These are phyloP conservation scores for Yamadazyma diddensiae DNA, from an alignment of 1,139 yeast genomes.

Conservation along the genomic window DNA sequence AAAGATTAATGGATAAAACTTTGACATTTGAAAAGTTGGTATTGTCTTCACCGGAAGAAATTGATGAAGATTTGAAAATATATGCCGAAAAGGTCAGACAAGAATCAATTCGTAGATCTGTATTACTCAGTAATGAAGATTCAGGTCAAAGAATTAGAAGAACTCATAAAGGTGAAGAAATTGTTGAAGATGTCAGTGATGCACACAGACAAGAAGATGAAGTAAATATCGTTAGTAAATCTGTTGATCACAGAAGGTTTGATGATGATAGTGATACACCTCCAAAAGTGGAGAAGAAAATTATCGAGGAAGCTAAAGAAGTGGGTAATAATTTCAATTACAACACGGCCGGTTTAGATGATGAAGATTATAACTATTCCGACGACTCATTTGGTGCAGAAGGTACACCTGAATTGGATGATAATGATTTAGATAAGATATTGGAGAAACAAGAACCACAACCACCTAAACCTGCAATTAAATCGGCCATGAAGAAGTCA, in stretches of 20 bases:
- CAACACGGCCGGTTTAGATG: constrained; percentile 13
- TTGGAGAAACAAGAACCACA: constrained; percentile 6
- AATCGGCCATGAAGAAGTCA: constrained; percentile 5
- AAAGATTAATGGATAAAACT: constrained; percentile 22
- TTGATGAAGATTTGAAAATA: constrained; percentile 67
- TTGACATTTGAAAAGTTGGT: constrained; percentile 29
- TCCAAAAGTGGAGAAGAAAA: neutral
- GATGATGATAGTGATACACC: constrained; percentile 7
- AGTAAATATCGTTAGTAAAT: constrained; percentile 34
- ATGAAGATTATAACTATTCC: constrained; percentile 15
- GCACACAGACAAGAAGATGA: constrained; percentile 26
- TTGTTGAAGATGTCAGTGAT: constrained; percentile 51
- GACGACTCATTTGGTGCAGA: constrained; percentile 3
- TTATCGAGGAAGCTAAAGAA: neutral
- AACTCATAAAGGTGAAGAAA: constrained; percentile 85
- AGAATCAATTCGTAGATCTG: constrained; percentile 62
- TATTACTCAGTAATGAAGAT: constrained; percentile 50
- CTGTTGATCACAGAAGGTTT: constrained; percentile 44
- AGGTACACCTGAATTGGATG: constrained; percentile 15
- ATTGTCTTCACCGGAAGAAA: constrained; percentile 33
- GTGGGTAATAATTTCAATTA: constrained; percentile 4
- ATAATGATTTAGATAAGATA: constrained; percentile 20
- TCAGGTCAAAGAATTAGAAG: constrained; percentile 58
- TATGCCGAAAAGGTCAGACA: constrained; percentile 72
- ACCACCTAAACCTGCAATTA: constrained; percentile 6